A percentile compares a stretch with the other conserved stretches of the same genome.
These are phyloP conservation scores for Eimeria mitis DNA, from an alignment of 169 alveolate genomes.

Conservation along the genomic window DNA sequence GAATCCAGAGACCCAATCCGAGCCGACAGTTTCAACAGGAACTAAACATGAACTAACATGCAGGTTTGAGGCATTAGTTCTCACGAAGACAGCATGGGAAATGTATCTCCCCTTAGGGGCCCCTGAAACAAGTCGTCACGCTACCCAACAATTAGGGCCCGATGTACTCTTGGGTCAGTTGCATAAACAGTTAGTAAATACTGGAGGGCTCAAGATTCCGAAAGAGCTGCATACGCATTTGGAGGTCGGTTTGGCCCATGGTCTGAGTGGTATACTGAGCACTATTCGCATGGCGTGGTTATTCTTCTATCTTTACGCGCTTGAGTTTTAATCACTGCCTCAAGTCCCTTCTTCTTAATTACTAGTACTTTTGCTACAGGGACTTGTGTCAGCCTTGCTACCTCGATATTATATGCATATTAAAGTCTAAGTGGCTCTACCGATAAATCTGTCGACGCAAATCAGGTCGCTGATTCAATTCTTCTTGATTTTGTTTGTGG, in stretches of 20 bases:
- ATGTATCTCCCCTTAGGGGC: conserved; percentile 19
- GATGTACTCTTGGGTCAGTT: neutral
- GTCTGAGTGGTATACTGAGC: neutral
- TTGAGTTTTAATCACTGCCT: neutral
- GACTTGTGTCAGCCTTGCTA: neutral
- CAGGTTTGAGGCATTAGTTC: conserved; percentile 64
- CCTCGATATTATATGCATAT: neutral
- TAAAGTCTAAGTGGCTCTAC: neutral
- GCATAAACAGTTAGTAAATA: neutral
- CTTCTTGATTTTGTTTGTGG: neutral
- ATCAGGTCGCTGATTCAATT: neutral
- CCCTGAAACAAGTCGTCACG: neutral
- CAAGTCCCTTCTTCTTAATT: neutral
- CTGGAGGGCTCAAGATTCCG: conserved; percentile 38
- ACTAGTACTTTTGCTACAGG: neutral
- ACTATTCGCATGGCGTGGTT: neutral
- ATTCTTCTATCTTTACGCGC: neutral
- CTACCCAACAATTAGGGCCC: neutral
- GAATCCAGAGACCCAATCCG: neutral
- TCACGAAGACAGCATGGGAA: conserved; percentile 73
- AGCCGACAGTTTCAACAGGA: neutral
- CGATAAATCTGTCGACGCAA: neutral
- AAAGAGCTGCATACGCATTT: conserved; percentile 47
- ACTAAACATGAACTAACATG: neutral
- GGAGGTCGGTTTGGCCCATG: conserved; percentile 20